These are phyloP conservation scores for Cicer chorassanicum DNA, from an alignment of 306 rosid genomes.

Conservation along the genomic window DNA sequence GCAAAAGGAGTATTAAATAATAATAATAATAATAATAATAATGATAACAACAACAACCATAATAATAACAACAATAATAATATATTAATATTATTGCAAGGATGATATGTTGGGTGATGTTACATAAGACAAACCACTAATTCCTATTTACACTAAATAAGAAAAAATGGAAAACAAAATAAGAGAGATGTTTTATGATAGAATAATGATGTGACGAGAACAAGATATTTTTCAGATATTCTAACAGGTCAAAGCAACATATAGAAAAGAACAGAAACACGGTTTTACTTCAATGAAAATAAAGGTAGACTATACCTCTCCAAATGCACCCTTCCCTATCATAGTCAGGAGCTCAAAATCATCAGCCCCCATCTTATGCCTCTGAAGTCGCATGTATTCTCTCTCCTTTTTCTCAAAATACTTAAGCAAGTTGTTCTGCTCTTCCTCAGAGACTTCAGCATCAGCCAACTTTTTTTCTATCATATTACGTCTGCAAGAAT, in stretches of 20 bases:
- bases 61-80: not conserved
- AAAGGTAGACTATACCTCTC: conserved; percentile 71
- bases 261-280: conserved; percentile 14
- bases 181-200: not conserved
- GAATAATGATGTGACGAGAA: not conserved
- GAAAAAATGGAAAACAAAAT: not conserved
- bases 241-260: conserved; percentile 24
- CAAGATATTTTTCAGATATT: not conserved
- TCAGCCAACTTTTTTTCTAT: conserved; percentile 95
- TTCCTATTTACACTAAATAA: not conserved
- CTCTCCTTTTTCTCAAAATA: conserved; percentile 96
- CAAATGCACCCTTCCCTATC: conserved; percentile 99
- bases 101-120: not conserved
- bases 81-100: not conserved
- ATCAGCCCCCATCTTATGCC: conserved; percentile 99
- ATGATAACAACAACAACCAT: no score
- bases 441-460: conserved; percentile 98
- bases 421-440: conserved; percentile 90
- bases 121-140: not conserved
- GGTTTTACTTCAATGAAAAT: conserved; percentile 33
- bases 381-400: conserved; percentile 98
- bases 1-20: not conserved
- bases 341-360: conserved; percentile 94
- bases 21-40: not conserved
- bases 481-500: conserved; percentile 75